Base-by-base conservation (phyloP, 768 basidiomycete genomes). In the Phylloporus arenicola region DNA sequence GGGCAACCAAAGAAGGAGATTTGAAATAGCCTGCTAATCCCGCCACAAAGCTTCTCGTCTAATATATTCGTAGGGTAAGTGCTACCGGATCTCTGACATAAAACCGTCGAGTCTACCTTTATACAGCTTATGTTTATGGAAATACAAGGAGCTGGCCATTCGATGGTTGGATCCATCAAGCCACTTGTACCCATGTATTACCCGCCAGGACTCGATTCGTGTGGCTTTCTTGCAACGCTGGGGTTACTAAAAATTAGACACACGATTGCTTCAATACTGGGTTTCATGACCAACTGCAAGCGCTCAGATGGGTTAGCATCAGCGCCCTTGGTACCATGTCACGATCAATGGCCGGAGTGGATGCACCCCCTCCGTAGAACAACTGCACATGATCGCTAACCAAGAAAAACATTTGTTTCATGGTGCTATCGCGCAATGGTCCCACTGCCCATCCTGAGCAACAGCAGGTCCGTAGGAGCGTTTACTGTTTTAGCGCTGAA, bases 121-220 rank as follows among this genome's bases (percentile, higher is more conserved):
- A 17, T 27, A 11, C 24, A 80, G 80, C 77, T 20, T 84, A 81
- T 51, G 61, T 76, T 19, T 79, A 61, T 55, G 81, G 83, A 5
- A 85, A 84, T 59, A 82, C 82, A 1, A 70, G 69, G 1, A 81
- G 78, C 61, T 86, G 79, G 80, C 81, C 83, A 2, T 84, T 83
- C 59, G 76, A 84, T 56, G 69, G 73, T 56, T 85, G 82, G 82
- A 68, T 86, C 47, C 68, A 83, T 39, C 82, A 83, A 57, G 77
- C 71, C 24, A 81, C 81, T 83, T 0, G 75, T 84, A 7, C 83
- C 34, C 34, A 14, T 33, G 34, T 35, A 86, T 62, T 85, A 85
- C 62, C 78, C n/a, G n/a, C n/a, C n/a, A n/a, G n/a, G 79, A 16
- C 74, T 86, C 20, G 74, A 75, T 45, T 76, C 79, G 1, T 76